Evolutionary conservation across 345 rosid genomes (phyloP).

Genomic region (Microcos paniculata): DNA sequence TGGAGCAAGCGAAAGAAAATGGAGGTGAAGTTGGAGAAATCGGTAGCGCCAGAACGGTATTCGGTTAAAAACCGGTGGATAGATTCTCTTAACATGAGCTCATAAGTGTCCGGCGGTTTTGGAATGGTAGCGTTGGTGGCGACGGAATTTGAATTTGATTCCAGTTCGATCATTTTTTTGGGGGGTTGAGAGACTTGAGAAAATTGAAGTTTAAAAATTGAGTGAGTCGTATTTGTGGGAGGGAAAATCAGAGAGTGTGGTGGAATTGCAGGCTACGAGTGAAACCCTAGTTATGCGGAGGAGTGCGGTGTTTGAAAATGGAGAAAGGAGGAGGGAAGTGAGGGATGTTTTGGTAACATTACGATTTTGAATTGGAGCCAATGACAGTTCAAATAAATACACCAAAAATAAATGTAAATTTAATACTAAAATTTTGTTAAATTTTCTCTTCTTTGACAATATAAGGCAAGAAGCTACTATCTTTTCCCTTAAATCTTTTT

Average conservation of each 20-base stretch:
- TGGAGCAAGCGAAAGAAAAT: conserved; percentile 64
- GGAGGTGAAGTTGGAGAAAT: conserved; percentile 61
- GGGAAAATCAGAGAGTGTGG: neutral
- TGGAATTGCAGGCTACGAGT: neutral
- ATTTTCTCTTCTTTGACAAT: no score
- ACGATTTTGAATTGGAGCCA: conserved; percentile 40
- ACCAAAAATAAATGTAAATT: neutral
- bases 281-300: conserved; percentile 36
- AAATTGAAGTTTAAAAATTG: conserved; percentile 7
- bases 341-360: conserved; percentile 34
- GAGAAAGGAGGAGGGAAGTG: conserved; percentile 38
- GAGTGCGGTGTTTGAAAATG: neutral
- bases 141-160: conserved; percentile 4
- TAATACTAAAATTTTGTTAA: no score
- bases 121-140: neutral
- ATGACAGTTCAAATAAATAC: neutral
- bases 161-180: conserved; percentile 30
- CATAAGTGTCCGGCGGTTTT: conserved; percentile 28
- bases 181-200: conserved; percentile 3
- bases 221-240: conserved; percentile 16
- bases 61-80: conserved; percentile 51
- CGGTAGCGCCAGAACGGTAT: conserved; percentile 40
- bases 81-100: conserved; percentile 60
- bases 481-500: no score
- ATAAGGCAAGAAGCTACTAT: no score